Evolutionary conservation across 2,329 filamentous ascomycete genomes (phyloP), one percentile per base, ranked within the genome.

Genomic region (Didymella pomorum): DNA sequence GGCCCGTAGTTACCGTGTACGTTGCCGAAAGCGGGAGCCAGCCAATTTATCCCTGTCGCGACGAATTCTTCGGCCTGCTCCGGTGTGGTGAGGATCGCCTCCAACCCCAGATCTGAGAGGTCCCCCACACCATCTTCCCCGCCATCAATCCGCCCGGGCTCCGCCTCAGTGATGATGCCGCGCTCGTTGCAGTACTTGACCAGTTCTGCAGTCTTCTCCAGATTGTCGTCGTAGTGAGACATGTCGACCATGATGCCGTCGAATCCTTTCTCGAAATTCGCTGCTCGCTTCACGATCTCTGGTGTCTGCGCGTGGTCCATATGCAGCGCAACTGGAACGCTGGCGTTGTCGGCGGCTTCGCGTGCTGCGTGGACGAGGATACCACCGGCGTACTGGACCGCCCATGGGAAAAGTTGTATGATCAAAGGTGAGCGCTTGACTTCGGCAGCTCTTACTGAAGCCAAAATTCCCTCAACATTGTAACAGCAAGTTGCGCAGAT

Each of bases 1-100:
- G 86, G 83, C 0, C 89, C 89, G 75, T 92, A 92, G 66, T 87
- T 85, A 6, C 89, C 89, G 76, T 92, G 89, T 43, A 92, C 87
- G 68, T 92, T 92, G 3, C 89, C 89, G 77, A 92, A 91, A 0
- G 88, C 88, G 0, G 89, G 90, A 2, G 90, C 90, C 14, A 93
- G 79, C 79, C 88, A 89, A 68, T 92, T 87, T 69, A 92, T 89
- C 0, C 89, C 89, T 11, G 88, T 89, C 2, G 80, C 83, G 4
- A 91, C 83, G 67, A 93, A 92, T 67, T 90, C 86, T 62, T 87
- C 82, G 8, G 87, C 88, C 75, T 92, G 85, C 61, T 89, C 87
- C 0, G 85, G 83, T 0, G 87, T 91, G 0, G 89, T 92, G 64
- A 91, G 76, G 60, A 88, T 74, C 0, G 85, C 86, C 65, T 87